Percentiles rank a stretch among this genome's conserved stretches.
Conservation (phyloP, 2,329 filamentous ascomycete genomes). For the Coniella lustricola region DNA sequence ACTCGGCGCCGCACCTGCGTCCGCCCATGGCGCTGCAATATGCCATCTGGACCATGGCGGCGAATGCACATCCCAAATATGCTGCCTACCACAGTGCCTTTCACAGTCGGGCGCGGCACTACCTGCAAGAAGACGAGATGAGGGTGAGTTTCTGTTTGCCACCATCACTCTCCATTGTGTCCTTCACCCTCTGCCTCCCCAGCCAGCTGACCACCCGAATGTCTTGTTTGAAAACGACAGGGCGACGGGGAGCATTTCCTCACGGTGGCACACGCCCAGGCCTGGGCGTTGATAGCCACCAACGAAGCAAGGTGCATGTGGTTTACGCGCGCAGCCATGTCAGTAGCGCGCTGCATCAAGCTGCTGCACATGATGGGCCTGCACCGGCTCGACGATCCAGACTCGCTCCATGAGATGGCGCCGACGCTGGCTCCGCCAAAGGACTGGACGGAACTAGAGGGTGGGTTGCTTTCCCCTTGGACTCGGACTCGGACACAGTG, state of each 20-base stretch:
- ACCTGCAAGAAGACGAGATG: constrained; percentile 79
- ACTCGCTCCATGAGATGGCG: constrained; percentile 52
- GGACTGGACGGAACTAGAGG: constrained; percentile 67
- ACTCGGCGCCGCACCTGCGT: constrained; percentile 63
- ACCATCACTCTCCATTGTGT: background rate
- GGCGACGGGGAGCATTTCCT: constrained; percentile 75
- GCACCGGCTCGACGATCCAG: constrained; percentile 63
- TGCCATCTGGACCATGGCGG: constrained; percentile 78
- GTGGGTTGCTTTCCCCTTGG: constrained; percentile 35
- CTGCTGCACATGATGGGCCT: constrained; percentile 80
- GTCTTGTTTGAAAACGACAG: constrained; percentile 22
- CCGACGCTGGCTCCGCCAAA: constrained; percentile 65
- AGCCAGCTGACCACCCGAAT: too few relatives aligned
- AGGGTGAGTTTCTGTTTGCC: constrained; percentile 39
- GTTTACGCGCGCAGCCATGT: constrained; percentile 82
- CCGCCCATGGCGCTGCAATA: constrained; percentile 81
- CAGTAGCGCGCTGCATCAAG: constrained; percentile 61
- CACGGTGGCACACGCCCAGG: constrained; percentile 71
- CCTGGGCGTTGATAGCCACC: constrained; percentile 66
- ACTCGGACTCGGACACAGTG: too few relatives aligned
- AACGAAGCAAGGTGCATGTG: constrained; percentile 82
- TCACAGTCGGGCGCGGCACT: constrained; percentile 74
- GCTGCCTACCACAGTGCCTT: constrained; percentile 66
- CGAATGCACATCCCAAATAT: constrained; percentile 67
- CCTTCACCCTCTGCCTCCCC: background rate